Evolutionary conservation across 1,284 basidiomycete genomes (phyloP), one percentile per base, ranked within the genome.

Genomic region (Anthracocystis panici-leucophaei): DNA sequence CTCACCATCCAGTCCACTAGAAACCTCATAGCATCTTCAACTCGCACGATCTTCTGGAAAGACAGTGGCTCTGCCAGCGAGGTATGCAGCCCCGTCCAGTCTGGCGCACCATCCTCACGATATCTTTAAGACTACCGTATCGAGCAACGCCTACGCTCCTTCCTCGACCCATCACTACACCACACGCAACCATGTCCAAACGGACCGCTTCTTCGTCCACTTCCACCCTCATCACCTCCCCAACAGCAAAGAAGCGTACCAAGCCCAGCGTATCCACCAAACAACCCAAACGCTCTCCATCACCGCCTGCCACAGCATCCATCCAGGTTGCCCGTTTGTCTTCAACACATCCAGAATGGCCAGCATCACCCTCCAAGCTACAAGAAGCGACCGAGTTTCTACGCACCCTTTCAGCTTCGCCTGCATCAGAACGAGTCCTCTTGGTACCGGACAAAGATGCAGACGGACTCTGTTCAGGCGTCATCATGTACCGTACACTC

Each of bases 371-470:
- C 11, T 38, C 46, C 2, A 41, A 45, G 2, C 56, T 77, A 49
- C 31, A 51, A 38, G 63, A 77, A 14, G 75, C 75, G 0, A 49
- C 58, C n/a, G 60, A 57, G 2, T 77, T 75, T 18, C 51, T 77
- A 3, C 50, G 44, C 2, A 35, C 53, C 7, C 56, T 60, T 27
- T 63, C 71, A 35, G 58, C 63, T 18, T 60, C 70, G 0, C 42
- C 65, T 12, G 1, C 55, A 7, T 31, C 56, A 3, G 60, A 72
- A 0, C 56, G 66, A 10, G 61, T 78, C 41, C 73, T 78, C 14
- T 31, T 80, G 20, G 65, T 77, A 0, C 77, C 71, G 20, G 79
- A 80, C 53, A 80, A 80, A 38, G 79, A 80, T 33, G 77, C 77
- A n/a, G 79, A 80, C 25, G 79, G 77, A 2, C 64, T 80, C 16